phyloP scores from a whole-genome alignment of 2,329 filamentous ascomycete genomes.

The Aspergillus quadricinctus region DNA sequence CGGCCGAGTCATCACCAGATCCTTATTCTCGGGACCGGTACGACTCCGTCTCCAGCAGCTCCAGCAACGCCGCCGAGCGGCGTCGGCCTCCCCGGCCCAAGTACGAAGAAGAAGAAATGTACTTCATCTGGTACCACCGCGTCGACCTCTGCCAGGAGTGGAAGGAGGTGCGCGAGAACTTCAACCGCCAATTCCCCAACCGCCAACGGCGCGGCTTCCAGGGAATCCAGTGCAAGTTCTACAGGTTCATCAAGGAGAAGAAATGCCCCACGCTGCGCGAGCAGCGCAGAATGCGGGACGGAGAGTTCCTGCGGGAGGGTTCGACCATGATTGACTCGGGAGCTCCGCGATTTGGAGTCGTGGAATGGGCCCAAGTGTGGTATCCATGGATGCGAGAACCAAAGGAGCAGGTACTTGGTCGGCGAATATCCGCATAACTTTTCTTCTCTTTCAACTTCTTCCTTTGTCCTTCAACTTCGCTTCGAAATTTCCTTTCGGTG shows the following conservation, averaged over 20 bases:
- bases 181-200: conserved; percentile 41
- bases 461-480: not conserved
- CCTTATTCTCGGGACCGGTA: conserved; percentile 38
- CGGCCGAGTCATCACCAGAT: conserved; percentile 32
- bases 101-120: conserved; percentile 45
- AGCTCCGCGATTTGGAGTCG: conserved; percentile 37
- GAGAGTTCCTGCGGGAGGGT: conserved; percentile 35
- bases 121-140: conserved; percentile 49
- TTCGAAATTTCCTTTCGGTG: not conserved
- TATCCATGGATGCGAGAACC: conserved; percentile 43
- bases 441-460: not conserved
- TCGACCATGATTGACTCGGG: conserved; percentile 20
- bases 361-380: conserved; percentile 37
- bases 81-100: conserved; percentile 43
- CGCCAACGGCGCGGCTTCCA: conserved; percentile 39
- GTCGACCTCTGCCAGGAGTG: conserved; percentile 45
- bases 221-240: conserved; percentile 49
- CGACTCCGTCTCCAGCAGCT: conserved; percentile 39
- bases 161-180: conserved; percentile 43
- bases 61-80: conserved; percentile 32
- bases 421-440: conserved; percentile 12
- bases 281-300: conserved; percentile 38
- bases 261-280: conserved; percentile 43
- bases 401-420: conserved; percentile 20
- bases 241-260: conserved; percentile 45